phyloP scores from a whole-genome alignment of 139 green algal genomes.

The Chlamydomonas eustigma region DNA sequence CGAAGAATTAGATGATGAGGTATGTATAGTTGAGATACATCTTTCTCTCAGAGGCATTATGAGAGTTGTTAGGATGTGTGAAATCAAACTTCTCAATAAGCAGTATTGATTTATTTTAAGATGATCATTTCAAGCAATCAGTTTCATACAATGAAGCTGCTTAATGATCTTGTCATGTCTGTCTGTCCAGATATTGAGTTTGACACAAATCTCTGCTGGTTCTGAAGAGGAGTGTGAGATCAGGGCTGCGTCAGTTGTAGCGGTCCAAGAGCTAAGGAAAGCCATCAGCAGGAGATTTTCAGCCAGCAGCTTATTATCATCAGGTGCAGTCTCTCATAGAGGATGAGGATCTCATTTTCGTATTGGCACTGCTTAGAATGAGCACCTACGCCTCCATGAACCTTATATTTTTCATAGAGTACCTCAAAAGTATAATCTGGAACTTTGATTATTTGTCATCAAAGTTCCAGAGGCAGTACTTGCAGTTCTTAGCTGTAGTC shows the following conservation, averaged over 20 bases:
- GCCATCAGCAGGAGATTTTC: slow-evolving; percentile 19
- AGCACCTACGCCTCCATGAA: background rate
- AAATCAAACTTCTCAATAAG: background rate
- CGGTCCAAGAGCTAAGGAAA: slow-evolving; percentile 56
- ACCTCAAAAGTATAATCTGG: too few relatives aligned
- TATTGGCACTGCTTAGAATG: background rate
- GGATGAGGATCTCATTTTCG: background rate
- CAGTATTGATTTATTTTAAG: background rate
- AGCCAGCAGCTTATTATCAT: background rate
- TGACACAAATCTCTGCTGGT: slow-evolving; percentile 42
- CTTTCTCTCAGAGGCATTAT: too few relatives aligned
- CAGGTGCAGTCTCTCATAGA: background rate
- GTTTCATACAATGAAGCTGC: background rate
- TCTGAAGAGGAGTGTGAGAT: slow-evolving; percentile 72
- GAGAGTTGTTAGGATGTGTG: too few relatives aligned
- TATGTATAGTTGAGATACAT: background rate
- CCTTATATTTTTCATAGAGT: too few relatives aligned
- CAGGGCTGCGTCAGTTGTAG: slow-evolving; percentile 56
- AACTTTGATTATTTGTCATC: background rate
- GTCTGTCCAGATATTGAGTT: slow-evolving; percentile 30
- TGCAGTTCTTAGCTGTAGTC: background rate
- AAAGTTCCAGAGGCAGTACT: background rate
- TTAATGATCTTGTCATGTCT: background rate
- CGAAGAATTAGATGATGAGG: background rate
- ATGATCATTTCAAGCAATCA: background rate